Evolutionary conservation across 1,284 basidiomycete species (phyloP).

Genomic region (Apiotrichum siamense): DNA sequence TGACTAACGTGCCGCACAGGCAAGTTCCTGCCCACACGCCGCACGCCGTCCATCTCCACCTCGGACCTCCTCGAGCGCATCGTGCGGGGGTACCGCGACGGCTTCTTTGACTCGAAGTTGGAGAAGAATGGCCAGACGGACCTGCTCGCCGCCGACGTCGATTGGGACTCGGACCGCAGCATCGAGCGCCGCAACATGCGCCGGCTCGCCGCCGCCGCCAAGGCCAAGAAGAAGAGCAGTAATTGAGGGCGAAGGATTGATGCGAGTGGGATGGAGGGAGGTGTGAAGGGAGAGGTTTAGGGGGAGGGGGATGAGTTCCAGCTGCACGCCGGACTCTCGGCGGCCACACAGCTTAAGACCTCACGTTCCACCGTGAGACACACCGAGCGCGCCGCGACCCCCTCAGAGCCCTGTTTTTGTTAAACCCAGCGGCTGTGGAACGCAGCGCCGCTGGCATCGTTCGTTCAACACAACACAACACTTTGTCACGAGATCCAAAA

Average conservation of each 20-base stretch:
- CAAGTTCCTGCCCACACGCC: constrained; percentile 88
- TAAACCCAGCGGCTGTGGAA: too few species aligned
- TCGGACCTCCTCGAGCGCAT: constrained; percentile 87
- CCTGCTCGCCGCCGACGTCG: constrained; percentile 45
- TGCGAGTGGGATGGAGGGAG: neutral
- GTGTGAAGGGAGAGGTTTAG: neutral
- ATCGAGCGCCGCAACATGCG: constrained; percentile 16
- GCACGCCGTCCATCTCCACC: constrained; percentile 91
- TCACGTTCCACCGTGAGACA: neutral
- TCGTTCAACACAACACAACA: neutral
- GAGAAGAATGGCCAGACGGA: constrained; percentile 55
- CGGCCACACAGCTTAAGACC: too few species aligned
- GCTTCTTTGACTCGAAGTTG: constrained; percentile 84
- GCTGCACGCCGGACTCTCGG: too few species aligned
- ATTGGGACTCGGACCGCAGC: constrained; percentile 42
- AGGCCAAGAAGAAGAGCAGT: constrained; percentile 6
- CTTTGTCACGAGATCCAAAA: too few species aligned
- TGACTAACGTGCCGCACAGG: constrained; percentile 53
- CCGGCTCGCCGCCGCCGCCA: constrained; percentile 5
- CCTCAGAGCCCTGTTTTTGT: too few species aligned
- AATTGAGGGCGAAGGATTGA: neutral
- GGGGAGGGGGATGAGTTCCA: too few species aligned
- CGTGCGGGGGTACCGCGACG: constrained; percentile 69
- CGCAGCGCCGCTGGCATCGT: neutral
- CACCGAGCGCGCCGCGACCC: too few species aligned